Evolutionary conservation across 1,284 basidiomycete genomes (phyloP), one percentile per base, ranked within the genome.

Genomic region (Marasmius sp.): DNA sequence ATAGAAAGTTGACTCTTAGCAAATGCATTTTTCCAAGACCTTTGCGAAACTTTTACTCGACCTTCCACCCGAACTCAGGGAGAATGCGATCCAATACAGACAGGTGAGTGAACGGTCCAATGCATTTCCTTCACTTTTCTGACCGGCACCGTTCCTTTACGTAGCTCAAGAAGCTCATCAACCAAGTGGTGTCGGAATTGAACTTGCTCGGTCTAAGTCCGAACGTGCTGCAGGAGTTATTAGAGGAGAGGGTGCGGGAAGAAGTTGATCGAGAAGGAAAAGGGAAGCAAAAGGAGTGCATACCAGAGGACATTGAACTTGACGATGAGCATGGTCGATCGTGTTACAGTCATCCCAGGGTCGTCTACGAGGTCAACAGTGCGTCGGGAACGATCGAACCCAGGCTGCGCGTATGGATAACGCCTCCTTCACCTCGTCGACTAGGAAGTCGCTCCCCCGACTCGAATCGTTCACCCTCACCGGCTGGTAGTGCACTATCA

Each of bases 81-180:
- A 88, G 33, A 88, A 87, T 74, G 91, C 93, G 0, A 91, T 98
- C 61, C 90, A 96, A 70, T 98, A 98, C 73, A 83, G 92, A 50
- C 86, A 91, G 79, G 92, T 92, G 60, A 54, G 77, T 48, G 33
- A 52, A 51, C 22, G 56, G 14, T 38, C 12, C 7, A 45, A 49
- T 43, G 64, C 55, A 34, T 22, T 16, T 14, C 52, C 54, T 16
- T 49, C 20, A 6, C 22, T 60, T 53, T n/a, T 8, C 14, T 20
- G 22, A 14, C 36, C 43, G 20, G 37, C 60, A 36, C 6, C 51
- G 45, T 50, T 38, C 14, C 58, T 58, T 34, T 37, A 27, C 33
- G 14, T 70, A 95, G 91, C 87, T 98, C 66, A 98, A 98, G 77
- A 95, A 94, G 70, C 81, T 97, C 57, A 95, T 98, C 71, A 94